Evolutionary conservation across 192 early-diverging fungal genomes (phyloP).

Genomic region (Backusella liffmaniae): DNA sequence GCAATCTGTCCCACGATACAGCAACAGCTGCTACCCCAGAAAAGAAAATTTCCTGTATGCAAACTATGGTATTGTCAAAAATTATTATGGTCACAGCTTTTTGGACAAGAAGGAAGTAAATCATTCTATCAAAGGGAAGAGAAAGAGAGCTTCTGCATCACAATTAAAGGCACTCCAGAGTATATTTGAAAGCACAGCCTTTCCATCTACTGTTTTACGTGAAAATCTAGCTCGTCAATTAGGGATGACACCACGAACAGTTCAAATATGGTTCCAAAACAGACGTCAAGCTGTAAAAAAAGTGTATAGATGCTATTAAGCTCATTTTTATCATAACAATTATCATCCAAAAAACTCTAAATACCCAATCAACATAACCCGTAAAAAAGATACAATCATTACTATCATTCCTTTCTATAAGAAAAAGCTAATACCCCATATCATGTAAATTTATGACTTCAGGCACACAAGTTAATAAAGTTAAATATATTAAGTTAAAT

Average conservation of each 20-base stretch:
- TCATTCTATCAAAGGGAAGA: neutral
- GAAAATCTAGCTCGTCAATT: slow-evolving; percentile 49
- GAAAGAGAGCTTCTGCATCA: slow-evolving; percentile 3
- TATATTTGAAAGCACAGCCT: slow-evolving; percentile 11
- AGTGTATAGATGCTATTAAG: neutral
- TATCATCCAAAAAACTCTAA: neutral
- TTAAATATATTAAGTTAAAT: slow-evolving; percentile 1
- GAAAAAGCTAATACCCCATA: neutral
- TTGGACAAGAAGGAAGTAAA: neutral
- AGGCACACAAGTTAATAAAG: neutral
- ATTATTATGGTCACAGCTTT: neutral
- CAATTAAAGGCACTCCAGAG: slow-evolving; percentile 1
- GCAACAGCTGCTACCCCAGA: neutral
- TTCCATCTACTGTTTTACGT: slow-evolving; percentile 4
- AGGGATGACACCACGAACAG: slow-evolving; percentile 65
- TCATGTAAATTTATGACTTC: slow-evolving; percentile 1
- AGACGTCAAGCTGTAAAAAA: slow-evolving; percentile 45
- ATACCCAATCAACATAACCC: neutral
- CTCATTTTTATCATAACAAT: neutral
- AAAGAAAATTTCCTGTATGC: slow-evolving; percentile 2
- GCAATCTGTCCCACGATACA: neutral
- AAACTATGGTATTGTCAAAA: neutral
- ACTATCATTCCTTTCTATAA: neutral
- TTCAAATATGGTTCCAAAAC: slow-evolving; percentile 90
- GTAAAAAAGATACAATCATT: neutral